phyloP scores from a whole-genome alignment of 305 asterid genomes.

The Rubia occidens region DNA sequence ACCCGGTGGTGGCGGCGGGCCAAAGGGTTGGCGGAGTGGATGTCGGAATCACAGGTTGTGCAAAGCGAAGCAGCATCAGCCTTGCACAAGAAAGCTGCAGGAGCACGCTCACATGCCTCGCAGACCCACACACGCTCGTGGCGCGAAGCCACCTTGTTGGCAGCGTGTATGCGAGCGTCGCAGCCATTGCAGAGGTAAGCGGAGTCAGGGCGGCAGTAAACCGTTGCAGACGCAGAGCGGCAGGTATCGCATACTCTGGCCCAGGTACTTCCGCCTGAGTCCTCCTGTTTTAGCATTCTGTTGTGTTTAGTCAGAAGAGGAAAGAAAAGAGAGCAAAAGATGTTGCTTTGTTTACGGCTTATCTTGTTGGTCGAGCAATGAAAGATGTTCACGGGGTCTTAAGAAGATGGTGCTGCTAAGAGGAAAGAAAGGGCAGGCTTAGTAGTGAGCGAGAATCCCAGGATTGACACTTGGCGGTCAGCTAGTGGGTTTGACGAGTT shows the following conservation, averaged over 20 bases:
- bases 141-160: conserved; percentile 27
- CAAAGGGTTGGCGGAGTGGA: conserved; percentile 70
- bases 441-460: conserved; percentile 24
- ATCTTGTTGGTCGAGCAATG: neutral
- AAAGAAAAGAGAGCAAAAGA: neutral
- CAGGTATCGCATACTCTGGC: conserved; percentile 48
- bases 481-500: conserved; percentile 31
- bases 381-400: neutral
- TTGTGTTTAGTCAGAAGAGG: neutral
- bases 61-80: conserved; percentile 76
- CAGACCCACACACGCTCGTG: conserved; percentile 57
- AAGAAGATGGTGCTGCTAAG: conserved; percentile 10
- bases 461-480: conserved; percentile 35
- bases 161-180: conserved; percentile 46
- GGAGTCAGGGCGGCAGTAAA: conserved; percentile 54
- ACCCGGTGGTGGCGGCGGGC: conserved; percentile 80
- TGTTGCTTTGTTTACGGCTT: neutral
- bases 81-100: conserved; percentile 58
- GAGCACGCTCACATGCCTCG: conserved; percentile 55
- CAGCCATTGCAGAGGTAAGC: conserved; percentile 60
- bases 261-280: conserved; percentile 24
- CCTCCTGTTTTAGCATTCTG: conserved; percentile 39
- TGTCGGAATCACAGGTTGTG: conserved; percentile 49
- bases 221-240: conserved; percentile 43
- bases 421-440: neutral